phyloP scores from a whole-genome alignment of 1,284 basidiomycete genomes.

The Moniliophthora roreri region DNA sequence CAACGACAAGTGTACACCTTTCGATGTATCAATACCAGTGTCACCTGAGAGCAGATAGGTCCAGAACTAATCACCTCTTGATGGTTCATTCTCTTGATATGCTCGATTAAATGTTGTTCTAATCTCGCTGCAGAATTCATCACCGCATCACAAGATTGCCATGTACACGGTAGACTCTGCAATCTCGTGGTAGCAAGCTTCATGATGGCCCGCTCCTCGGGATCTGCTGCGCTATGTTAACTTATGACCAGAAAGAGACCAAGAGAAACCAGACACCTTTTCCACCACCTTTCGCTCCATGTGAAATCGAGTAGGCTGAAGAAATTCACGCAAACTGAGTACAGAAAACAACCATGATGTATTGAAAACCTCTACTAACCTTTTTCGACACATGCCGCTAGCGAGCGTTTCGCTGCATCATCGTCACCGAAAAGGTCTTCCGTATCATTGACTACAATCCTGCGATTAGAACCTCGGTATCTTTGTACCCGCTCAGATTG shows the following conservation, averaged over 20 bases:
- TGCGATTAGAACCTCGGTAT: too few species aligned
- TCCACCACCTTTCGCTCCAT: background rate
- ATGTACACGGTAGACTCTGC: constrained; percentile 50
- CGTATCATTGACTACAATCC: background rate
- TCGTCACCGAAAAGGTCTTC: background rate
- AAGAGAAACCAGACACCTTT: constrained; percentile 3
- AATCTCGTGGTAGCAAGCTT: constrained; percentile 47
- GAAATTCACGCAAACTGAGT: background rate
- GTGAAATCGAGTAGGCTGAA: background rate
- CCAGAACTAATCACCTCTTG: constrained; percentile 14
- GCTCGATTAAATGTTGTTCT: constrained; percentile 48
- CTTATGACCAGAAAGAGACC: constrained; percentile 11
- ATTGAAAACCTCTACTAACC: background rate
- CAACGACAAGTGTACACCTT: constrained; percentile 45
- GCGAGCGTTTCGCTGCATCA: background rate
- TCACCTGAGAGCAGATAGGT: background rate
- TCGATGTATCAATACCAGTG: background rate
- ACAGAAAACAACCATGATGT: background rate
- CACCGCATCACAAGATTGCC: constrained; percentile 54
- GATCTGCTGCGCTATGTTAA: constrained; percentile 31
- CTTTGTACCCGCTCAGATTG: background rate
- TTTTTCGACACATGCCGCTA: background rate
- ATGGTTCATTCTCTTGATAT: constrained; percentile 34
- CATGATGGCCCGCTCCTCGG: constrained; percentile 38
- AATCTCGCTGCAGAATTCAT: constrained; percentile 54